Percentiles rank a stretch among this genome's conserved stretches.
These are phyloP conservation scores for Boletus subparvulus DNA, from an alignment of 768 basidiomycete species.

Conservation along the genomic window DNA sequence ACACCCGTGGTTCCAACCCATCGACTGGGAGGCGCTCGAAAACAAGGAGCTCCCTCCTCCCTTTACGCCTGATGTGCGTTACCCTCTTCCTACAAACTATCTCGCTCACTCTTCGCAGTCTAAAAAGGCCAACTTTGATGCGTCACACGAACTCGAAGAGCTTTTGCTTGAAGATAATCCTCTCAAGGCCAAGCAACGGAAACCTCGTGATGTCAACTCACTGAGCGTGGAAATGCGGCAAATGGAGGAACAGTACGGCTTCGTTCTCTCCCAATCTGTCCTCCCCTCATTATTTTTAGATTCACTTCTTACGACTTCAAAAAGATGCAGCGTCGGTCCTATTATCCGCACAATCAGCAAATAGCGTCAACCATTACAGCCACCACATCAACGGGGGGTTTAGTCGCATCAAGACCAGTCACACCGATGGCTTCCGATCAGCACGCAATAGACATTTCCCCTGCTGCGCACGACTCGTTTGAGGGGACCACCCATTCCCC, in stretches of 20 bases:
- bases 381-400: conserved; percentile 70
- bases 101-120: conserved; percentile 49
- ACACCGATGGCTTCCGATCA: conserved; percentile 57
- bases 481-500: conserved; percentile 38
- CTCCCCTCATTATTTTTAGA: conserved; percentile 39
- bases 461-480: conserved; percentile 44
- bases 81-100: not conserved
- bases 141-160: conserved; percentile 97
- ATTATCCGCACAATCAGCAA: conserved; percentile 82
- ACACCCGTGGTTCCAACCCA: conserved; percentile 84
- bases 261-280: not conserved
- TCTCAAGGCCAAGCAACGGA: conserved; percentile 89
- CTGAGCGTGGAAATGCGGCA: conserved; percentile 90
- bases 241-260: conserved; percentile 96
- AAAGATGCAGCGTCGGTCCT: conserved; percentile 87
- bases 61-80: conserved; percentile 83
- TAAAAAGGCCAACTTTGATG: conserved; percentile 99
- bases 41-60: conserved; percentile 73
- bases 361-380: conserved; percentile 62
- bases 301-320: conserved; percentile 92
- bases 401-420: conserved; percentile 69
- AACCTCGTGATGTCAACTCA: conserved; percentile 78
- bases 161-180: conserved; percentile 95
- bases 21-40: conserved; percentile 89
- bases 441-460: conserved; percentile 43